Conservation (phyloP, 352 stramenopile species). For the Albugo laibachii region DNA sequence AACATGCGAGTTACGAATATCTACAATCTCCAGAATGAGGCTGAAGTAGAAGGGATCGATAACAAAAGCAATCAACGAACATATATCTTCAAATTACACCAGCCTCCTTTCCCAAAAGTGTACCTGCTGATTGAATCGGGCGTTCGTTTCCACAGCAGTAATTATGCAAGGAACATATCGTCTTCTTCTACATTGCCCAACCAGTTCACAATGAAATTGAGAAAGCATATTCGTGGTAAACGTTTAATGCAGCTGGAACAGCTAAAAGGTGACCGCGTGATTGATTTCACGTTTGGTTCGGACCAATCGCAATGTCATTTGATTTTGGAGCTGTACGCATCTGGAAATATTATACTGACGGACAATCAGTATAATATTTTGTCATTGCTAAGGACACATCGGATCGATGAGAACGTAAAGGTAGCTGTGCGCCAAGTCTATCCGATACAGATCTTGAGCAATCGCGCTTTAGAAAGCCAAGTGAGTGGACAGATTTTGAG, state of each 20-base stretch:
- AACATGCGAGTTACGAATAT: constrained; percentile 92
- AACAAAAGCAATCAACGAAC: constrained; percentile 50
- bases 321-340: constrained; percentile 95
- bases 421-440: constrained; percentile 72
- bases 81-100: constrained; percentile 86
- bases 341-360: constrained; percentile 94
- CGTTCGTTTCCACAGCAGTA: constrained; percentile 92
- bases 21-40: constrained; percentile 77
- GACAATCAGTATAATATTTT: constrained; percentile 90
- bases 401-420: constrained; percentile 83
- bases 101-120: constrained; percentile 79
- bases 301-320: constrained; percentile 81
- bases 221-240: constrained; percentile 92
- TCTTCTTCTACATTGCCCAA: constrained; percentile 65
- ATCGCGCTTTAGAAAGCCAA: constrained; percentile 1
- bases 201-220: constrained; percentile 95
- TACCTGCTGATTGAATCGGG: constrained; percentile 92
- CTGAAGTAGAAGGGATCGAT: constrained; percentile 76
- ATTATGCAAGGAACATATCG: constrained; percentile 56
- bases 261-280: constrained; percentile 89
- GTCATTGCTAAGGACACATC: constrained; percentile 88
- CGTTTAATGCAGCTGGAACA: constrained; percentile 85
- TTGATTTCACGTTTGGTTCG: constrained; percentile 91
- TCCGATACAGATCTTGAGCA: constrained; percentile 29
- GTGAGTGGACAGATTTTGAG: constrained; percentile 27